These are phyloP conservation scores for Fusarium sp. DNA, from an alignment of 2,329 filamentous ascomycete species.

Conservation along the genomic window DNA sequence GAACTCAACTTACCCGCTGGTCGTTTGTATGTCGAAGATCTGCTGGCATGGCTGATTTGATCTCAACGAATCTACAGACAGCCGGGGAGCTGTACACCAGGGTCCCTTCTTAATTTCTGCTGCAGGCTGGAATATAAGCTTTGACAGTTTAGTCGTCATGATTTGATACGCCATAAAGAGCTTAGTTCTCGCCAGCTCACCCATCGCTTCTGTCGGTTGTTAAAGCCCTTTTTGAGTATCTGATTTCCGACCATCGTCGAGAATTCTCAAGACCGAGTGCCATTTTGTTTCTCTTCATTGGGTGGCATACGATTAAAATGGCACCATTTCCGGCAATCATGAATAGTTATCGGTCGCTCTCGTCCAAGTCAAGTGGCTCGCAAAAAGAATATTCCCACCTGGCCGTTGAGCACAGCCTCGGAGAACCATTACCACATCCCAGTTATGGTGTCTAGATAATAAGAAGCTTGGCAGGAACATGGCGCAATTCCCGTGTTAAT, in stretches of 20 bases:
- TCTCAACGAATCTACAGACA: background rate
- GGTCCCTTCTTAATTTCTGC: conserved; percentile 19
- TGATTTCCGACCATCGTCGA: conserved; percentile 6
- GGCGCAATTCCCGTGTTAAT: too few species aligned
- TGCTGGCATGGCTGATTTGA: conserved; percentile 15
- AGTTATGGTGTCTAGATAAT: background rate
- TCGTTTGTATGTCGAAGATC: conserved; percentile 20
- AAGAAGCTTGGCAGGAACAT: conserved; percentile 1
- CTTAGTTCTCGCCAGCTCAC: background rate
- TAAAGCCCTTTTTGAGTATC: conserved; percentile 1
- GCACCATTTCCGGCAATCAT: background rate
- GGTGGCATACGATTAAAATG: background rate
- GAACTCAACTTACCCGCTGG: background rate
- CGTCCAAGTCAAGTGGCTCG: background rate
- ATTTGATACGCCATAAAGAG: background rate
- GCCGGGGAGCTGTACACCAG: conserved; percentile 26
- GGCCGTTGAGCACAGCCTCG: background rate
- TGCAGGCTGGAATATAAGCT: conserved; percentile 20
- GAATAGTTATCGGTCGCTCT: background rate
- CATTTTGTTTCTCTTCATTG: background rate
- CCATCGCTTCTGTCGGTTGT: background rate
- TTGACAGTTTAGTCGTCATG: conserved; percentile 21
- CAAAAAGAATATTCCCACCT: background rate
- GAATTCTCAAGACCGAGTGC: background rate
- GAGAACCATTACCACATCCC: conserved; percentile 1